Evolutionary conservation across 345 rosid genomes (phyloP), one percentile per base, ranked within the genome.

Genomic region (Alliaria petiolata): DNA sequence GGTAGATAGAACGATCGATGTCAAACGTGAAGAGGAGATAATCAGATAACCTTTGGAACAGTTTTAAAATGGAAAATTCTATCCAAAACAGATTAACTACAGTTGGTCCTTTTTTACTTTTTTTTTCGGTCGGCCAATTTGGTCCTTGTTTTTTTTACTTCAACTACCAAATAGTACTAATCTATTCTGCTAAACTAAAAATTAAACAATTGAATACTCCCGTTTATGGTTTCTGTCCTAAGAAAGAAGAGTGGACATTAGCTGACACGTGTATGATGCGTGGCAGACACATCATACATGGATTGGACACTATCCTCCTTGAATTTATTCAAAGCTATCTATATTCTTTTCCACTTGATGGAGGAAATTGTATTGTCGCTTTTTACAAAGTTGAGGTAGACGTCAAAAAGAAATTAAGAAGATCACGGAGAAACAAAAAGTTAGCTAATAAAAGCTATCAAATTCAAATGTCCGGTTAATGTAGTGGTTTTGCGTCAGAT

Each of bases 231-330:
- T 61, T 43, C 39, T 44, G 17, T 15, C 22, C 9, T 33, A 13
- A 52, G 34, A 6, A 45, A 31, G 30, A 35, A 35, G 44, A 20
- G 35, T 22, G 20, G 51, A 8, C 26, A 40, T 12, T 16, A 44
- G 56, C 46, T 13, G 57, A 53, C 76, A 54, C 57, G 70, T 72
- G 70, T 54, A 16, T 5, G 13, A 22, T 63, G 7, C 70, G 57
- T 72, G 76, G 76, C 50, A 33, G 56, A 45, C 70, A 33, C 56
- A 55, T 63, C 65, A 36, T 12, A 5, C 36, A 14, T 61, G 16
- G 9, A 59, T 51, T 61, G 16, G 14, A 59, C 60, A 52, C 40
- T 59, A 54, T 54, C 64, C 64, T 72, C 47, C 14, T 40, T 8
- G 0, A 22, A 33, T 8, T 14, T 53, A 30, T 44, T 25, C 2